Conservation (phyloP, 768 basidiomycete genomes). For the Antrodiella citrinella region DNA sequence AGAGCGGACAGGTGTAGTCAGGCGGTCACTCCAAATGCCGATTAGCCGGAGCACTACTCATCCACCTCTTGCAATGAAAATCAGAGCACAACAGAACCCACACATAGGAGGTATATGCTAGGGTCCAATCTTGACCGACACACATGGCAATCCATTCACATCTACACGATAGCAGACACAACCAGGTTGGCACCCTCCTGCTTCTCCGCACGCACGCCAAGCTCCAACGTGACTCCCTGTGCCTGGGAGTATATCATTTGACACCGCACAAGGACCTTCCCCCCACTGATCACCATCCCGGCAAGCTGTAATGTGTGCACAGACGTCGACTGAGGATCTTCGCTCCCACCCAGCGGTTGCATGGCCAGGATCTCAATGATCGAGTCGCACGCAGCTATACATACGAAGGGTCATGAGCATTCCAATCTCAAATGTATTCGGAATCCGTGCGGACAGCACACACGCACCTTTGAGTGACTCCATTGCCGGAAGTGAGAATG, state of each 20-base stretch:
- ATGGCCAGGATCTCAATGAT: constrained; percentile 94
- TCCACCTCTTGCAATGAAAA: neutral
- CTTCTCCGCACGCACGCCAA: constrained; percentile 87
- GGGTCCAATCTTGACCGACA: neutral
- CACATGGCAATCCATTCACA: constrained; percentile 15
- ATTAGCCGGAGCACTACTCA: neutral
- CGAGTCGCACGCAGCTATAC: constrained; percentile 87
- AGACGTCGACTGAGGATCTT: constrained; percentile 69
- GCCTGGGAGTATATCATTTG: constrained; percentile 93
- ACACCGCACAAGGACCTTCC: constrained; percentile 91
- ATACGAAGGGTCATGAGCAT: constrained; percentile 12
- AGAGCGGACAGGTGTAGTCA: too few relatives aligned
- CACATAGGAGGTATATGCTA: neutral
- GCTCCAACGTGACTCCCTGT: constrained; percentile 87
- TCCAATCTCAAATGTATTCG: constrained; percentile 10
- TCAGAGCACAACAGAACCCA: neutral
- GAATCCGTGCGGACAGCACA: constrained; percentile 17
- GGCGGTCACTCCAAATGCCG: neutral
- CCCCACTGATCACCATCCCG: constrained; percentile 84
- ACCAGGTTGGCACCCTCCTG: constrained; percentile 82
- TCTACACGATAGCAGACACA: constrained; percentile 77
- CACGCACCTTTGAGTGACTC: constrained; percentile 91
- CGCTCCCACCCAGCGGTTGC: constrained; percentile 92
- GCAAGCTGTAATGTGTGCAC: constrained; percentile 94
- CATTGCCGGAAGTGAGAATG: constrained; percentile 86